A percentile compares a stretch with the other conserved stretches of the same genome.
Evolutionary conservation across 2,329 filamentous ascomycete species (phyloP).

Genomic region (Hymenoscyphus repandus): DNA sequence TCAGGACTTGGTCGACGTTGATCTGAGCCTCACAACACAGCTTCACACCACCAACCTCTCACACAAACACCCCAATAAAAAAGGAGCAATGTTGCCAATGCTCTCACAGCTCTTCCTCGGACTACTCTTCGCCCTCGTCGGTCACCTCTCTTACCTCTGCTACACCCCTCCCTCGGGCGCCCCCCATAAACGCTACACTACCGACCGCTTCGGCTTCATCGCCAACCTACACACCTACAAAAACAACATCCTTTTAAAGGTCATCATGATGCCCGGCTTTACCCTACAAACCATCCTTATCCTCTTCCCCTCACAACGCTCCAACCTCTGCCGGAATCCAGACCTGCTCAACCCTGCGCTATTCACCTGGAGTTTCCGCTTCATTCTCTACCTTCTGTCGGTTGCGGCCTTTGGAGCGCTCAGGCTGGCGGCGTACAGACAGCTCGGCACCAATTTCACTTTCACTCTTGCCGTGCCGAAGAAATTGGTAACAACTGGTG

Average conservation of each 20-base stretch:
- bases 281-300: constrained; percentile 1
- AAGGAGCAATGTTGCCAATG: too few relatives aligned
- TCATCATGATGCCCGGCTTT: neutral
- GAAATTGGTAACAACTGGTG: constrained; percentile 68
- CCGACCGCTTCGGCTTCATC: neutral
- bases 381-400: constrained; percentile 14
- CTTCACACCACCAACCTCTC: too few relatives aligned
- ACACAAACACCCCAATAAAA: too few relatives aligned
- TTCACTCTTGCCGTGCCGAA: constrained; percentile 50
- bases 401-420: constrained; percentile 25
- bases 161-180: neutral
- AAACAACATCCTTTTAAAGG: neutral
- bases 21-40: too few relatives aligned
- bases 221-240: neutral
- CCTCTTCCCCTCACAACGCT: neutral
- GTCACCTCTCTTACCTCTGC: neutral
- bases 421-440: constrained; percentile 37
- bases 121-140: too few relatives aligned
- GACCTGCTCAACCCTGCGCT: constrained; percentile 8
- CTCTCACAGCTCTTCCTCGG: too few relatives aligned
- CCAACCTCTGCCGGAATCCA: neutral
- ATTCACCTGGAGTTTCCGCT: constrained; percentile 26
- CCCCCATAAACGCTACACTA: neutral
- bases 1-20: too few relatives aligned
- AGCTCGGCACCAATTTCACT: constrained; percentile 48